Evolutionary conservation across 495 filamentous ascomycete species (phyloP), one percentile per base, ranked within the genome.

Genomic region (Lophium mytilinum): DNA sequence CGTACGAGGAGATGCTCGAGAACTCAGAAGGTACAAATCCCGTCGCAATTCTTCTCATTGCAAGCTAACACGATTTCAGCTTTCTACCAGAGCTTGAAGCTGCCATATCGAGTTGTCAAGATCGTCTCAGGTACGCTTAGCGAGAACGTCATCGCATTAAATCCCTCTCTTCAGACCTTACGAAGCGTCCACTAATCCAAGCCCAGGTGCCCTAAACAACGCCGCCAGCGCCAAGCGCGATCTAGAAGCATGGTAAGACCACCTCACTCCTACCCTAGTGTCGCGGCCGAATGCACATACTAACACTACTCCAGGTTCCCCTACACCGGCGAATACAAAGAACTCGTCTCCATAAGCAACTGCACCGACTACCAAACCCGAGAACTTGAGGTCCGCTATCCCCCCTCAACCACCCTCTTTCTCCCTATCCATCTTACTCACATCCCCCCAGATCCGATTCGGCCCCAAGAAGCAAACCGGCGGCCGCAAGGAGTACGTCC

Each of bases 291-390:
- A 48, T 17, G 2, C 18, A 2, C 24, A 30, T 30, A 6, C 39
- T 41, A 9, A 41, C 39, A 1, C 39, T 41, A 4, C 11, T 41
- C 10, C 3, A 52, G 24, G 37, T 97, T 97, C 73, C 94, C 91
- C 19, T 90, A 89, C 80, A 88, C 92, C 63, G 84, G 88, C 58
- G 94, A 97, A 70, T 97, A 95, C 80, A 98, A 97, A 73, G 64
- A 95, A 71, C 79, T 96, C 12, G 92, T 98, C 40, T 95, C 89
- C 21, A 95, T 89, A 77, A 90, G 86, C 54, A 96, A 96, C 73
- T 96, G 91, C 76, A 93, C 89, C 0, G 91, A 96, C 69, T 96
- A 96, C 77, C 91, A 96, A 74, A 84, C 87, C 35, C 78, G 91
- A 45, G 90, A 86, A 50, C 76, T 96, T 7, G 89, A 95, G 35